Base-by-base conservation (phyloP, 2,329 filamentous ascomycete genomes). In the Penicillium sp. region DNA sequence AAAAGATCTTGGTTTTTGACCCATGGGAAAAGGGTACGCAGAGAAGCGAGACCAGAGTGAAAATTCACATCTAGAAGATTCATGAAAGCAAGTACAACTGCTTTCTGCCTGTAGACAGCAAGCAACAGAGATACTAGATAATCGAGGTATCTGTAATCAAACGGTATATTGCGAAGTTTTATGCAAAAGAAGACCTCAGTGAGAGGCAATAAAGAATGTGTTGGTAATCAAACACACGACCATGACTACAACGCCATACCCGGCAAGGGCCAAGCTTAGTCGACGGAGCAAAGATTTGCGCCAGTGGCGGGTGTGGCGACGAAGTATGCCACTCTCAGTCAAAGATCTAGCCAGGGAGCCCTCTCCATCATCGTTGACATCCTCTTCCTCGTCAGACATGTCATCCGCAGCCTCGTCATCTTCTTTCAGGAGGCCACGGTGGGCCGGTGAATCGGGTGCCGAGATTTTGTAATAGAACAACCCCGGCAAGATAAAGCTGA, bases 381-480 rank as follows among this genome's bases (percentile, higher is more conserved):
- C 64, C 3, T 68, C 70, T 14, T 67, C 73, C 14, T 75, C 72
- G 29, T 76, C 70, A 60, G 85, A 77, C 0, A 83, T 79, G 37
- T 84, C 84, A 1, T 80, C 80, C 9, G 81, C 80, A 26, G 81
- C 82, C 48, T 90, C 88, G 66, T 98, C 95, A 63, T 97, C 91
- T 68, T 95, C 92, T 73, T 98, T 98, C 61, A 91, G 80, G 10
- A 98, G 80, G 14, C 89, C 86, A 72, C 96, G 93, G 67, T 97
- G 92, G 61, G 93, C 86, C 27, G 88, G 84, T 45, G 90, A 93
- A 54, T 96, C 89, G 0, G 95, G 95, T 24, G 91, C 87, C 13
- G 91, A 96, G 58, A 99, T 98, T 76, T 98, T 98, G 79, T 98
- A 99, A 76, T 98, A 99, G 75, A 99, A 99, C 4, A 99, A 77